phyloP scores from a whole-genome alignment of 352 stramenopile species.

The Aphanomyces invadans region DNA sequence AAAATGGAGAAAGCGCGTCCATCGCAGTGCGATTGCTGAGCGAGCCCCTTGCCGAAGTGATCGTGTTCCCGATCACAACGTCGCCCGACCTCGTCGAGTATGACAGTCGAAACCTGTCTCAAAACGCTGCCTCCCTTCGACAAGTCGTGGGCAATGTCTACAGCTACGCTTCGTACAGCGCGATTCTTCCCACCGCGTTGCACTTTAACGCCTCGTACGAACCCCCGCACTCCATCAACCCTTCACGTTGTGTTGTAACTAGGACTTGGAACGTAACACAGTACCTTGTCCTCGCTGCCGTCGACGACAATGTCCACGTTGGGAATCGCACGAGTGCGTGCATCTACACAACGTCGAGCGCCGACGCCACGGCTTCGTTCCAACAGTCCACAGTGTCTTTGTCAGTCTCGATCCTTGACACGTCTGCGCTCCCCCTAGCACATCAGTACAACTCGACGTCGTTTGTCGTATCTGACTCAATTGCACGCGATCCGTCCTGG shows the following conservation, averaged over 20 bases:
- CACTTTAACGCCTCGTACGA: constrained; percentile 39
- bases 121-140: constrained; percentile 20
- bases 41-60: constrained; percentile 43
- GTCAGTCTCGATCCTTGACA: constrained; percentile 26
- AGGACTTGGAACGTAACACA: constrained; percentile 55
- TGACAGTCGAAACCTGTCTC: constrained; percentile 34
- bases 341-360: constrained; percentile 29
- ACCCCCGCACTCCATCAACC: no score
- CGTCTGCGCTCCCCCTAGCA: constrained; percentile 21
- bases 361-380: constrained; percentile 26
- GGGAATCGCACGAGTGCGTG: constrained; percentile 44
- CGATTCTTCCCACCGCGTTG: constrained; percentile 38
- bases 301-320: constrained; percentile 57
- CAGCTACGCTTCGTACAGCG: constrained; percentile 31
- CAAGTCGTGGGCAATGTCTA: constrained; percentile 36
- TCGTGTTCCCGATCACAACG: constrained; percentile 33
- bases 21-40: constrained; percentile 44
- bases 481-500: constrained; percentile 31
- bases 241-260: not conserved
- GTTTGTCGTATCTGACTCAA: constrained; percentile 34
- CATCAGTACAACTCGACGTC: constrained; percentile 32
- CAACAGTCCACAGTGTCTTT: constrained; percentile 29
- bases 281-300: constrained; percentile 39
- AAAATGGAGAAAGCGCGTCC: constrained; percentile 29
- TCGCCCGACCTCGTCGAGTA: constrained; percentile 31